Conservation (phyloP, 1,284 basidiomycete genomes). For the Boletus semigastroideus region DNA sequence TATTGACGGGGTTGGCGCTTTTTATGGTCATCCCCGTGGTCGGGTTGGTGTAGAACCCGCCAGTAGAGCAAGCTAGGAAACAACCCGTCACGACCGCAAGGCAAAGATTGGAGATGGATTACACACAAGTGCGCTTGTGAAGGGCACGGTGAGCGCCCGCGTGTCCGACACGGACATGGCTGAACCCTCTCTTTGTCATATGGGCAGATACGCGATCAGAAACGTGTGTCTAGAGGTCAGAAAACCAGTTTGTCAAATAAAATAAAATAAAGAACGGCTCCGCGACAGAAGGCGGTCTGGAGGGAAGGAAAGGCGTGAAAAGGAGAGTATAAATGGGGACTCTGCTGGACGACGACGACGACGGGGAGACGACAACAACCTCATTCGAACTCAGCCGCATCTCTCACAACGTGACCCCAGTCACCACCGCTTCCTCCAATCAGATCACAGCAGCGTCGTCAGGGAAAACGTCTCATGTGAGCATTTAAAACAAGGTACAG, state of each 20-base stretch:
- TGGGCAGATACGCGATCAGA: constrained; percentile 6
- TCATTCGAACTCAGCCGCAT: constrained; percentile 28
- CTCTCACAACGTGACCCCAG: constrained; percentile 9
- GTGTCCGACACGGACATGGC: constrained; percentile 28
- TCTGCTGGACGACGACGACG: not conserved
- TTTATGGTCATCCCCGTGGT: constrained; percentile 52
- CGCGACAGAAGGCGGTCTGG: constrained; percentile 24
- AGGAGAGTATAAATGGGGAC: constrained; percentile 7
- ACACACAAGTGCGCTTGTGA: constrained; percentile 23
- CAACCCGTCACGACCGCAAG: constrained; percentile 3
- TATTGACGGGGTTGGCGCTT: constrained; percentile 53
- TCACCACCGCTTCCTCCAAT: constrained; percentile 6
- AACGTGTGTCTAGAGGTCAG: constrained; percentile 2
- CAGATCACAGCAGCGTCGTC: not conserved
- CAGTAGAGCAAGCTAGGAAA: constrained; percentile 49
- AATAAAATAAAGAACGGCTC: constrained; percentile 28
- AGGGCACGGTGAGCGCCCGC: constrained; percentile 23
- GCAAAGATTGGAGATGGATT: not conserved
- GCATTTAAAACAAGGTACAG: constrained; percentile 1
- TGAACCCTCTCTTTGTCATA: constrained; percentile 34
- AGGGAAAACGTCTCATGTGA: constrained; percentile 4
- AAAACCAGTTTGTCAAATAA: constrained; percentile 3
- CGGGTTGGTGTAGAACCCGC: constrained; percentile 70
- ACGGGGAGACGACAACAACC: constrained; percentile 9
- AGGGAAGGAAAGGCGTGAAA: constrained; percentile 20